Base-by-base conservation (phyloP, 495 filamentous ascomycete genomes). In the Chaetomium tenue region DNA sequence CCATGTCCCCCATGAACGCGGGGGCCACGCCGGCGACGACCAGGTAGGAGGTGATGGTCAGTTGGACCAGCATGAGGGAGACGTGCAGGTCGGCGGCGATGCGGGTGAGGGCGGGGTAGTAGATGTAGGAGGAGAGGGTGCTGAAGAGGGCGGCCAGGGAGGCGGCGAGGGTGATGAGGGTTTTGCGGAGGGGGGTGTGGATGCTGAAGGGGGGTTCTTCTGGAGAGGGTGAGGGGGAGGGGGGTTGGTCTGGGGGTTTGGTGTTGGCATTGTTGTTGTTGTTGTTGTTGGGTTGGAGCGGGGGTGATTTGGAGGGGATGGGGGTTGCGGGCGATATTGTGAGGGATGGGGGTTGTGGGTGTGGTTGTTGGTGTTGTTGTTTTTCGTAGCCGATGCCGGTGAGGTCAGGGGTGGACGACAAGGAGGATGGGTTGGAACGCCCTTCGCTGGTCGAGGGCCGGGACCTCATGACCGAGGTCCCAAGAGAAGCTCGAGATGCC, bases 61-160 rank as follows among this genome's bases (percentile, higher is more conserved):
- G 72, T 62, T 86, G 85, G 55, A 88, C 79, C 4, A 79, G 63
- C 0, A 70, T 68, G 0, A 74, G 64, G 0, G 80, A 79, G 3
- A 84, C 77, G n/a, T 79, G 33, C 22, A 85, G 74, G 52, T 81
- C 76, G 0, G 64, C 16, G 0, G 82, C 72, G 15, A 87, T 63
- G 0, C 72, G 74, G 2, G 74, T 79, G 26, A 89, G 69, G 0
- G 85, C 82, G 2, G 86, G 86, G 65, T 83, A 87, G 71, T 89
- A 90, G 44, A 89, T 88, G 64, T 46, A 83, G 65, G 13, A 52
- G 54, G 44, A 52, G n/a, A 64, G 54, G 11, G 62, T 64, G 25
- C 54, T 58, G 22, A 64, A 64, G 54, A 64, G 58, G 54, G 55
- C 62, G 26, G 44, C 55, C 46, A 64, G 28, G 15, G 62, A 47